Base-by-base conservation (phyloP, 106 monocot genomes). In the Dendrobium huoshanense region DNA sequence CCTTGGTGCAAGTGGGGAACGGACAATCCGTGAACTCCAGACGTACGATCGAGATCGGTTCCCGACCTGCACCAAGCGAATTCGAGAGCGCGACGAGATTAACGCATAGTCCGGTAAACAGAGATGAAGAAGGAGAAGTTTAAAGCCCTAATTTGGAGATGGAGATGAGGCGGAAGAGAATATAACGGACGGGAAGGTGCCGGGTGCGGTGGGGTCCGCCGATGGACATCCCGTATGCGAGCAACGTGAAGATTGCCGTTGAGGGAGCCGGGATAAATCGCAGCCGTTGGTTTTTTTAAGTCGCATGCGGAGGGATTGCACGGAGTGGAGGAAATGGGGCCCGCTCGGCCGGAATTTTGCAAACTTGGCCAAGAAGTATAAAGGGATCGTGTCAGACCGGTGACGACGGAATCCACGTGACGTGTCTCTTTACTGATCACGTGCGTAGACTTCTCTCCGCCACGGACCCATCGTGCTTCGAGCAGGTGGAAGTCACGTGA, bases 21-120 rank as follows among this genome's bases (percentile, higher is more conserved):
- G 0, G 24, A 22, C 49, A 22, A 76, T 48, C 25, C 13, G 25
- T 7, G 7, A 25, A 22, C 41, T 13, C 48, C 3, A 51, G 11
- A 7, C 22, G 3, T 5, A 47, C 3, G 37, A 37, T 1, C 20
- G 9, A 76, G 25, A 76, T 49, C 76, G 47, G 19, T 76, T 76
- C 76, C 76, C 76, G 76, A 76, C 76, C 76, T 76, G 76, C 76
- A 76, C 76, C 76, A 76, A 76, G 76, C 76, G 76, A 76, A 76
- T 76, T 76, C 13, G 76, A 76, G 76, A 76, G 49, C 24, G 40
- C 76, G 76, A 76, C 76, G 76, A 76, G 49, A 40, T 3, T 9
- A 43, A 25, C 22, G 25, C 44, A 9, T 13, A 33, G 11, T 49
- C 19, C 76, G 7, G 44, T 8, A 7, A 16, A 29, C 1, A 42